Evolutionary conservation across 345 rosid species (phyloP).

Genomic region (Brassica carinata): DNA sequence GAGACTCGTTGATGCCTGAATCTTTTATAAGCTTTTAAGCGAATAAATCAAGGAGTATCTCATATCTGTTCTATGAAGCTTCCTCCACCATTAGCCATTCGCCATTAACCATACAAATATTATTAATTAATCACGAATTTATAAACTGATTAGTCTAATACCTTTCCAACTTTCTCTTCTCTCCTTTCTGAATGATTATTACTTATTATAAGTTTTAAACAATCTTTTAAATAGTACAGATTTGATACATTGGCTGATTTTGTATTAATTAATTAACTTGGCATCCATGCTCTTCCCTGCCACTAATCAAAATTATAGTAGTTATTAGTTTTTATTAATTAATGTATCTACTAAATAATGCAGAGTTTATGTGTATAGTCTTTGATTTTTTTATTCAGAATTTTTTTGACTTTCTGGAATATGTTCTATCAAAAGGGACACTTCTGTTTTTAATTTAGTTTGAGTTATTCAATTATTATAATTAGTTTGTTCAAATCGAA

Average conservation of each 20-base stretch:
- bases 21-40: slow-evolving; percentile 27
- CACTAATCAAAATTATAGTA: not conserved
- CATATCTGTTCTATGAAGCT: slow-evolving; percentile 28
- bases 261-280: slow-evolving; percentile 16
- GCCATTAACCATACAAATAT: slow-evolving; percentile 7
- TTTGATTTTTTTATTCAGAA: not conserved
- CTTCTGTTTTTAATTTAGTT: not conserved
- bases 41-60: slow-evolving; percentile 8
- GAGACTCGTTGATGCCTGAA: slow-evolving; percentile 18
- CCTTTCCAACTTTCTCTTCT: slow-evolving; percentile 29
- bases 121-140: slow-evolving; percentile 17
- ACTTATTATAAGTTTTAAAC: not conserved
- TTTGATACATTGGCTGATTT: slow-evolving; percentile 36
- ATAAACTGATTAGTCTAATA: slow-evolving; percentile 18
- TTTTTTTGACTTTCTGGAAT: not conserved
- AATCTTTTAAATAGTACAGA: slow-evolving; percentile 27
- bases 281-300: slow-evolving; percentile 29
- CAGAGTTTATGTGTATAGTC: not conserved
- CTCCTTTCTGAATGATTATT: slow-evolving; percentile 29
- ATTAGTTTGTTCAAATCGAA: not conserved
- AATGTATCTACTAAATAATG: not conserved
- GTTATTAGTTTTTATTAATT: not conserved
- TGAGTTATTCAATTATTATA: not conserved
- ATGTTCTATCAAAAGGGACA: not conserved
- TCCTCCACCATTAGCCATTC: slow-evolving; percentile 17